A percentile compares a stretch with the other conserved stretches of the same genome.
These are phyloP conservation scores for Chrysosporium keratinophilum DNA, from an alignment of 2,329 filamentous ascomycete genomes.

Conservation along the genomic window DNA sequence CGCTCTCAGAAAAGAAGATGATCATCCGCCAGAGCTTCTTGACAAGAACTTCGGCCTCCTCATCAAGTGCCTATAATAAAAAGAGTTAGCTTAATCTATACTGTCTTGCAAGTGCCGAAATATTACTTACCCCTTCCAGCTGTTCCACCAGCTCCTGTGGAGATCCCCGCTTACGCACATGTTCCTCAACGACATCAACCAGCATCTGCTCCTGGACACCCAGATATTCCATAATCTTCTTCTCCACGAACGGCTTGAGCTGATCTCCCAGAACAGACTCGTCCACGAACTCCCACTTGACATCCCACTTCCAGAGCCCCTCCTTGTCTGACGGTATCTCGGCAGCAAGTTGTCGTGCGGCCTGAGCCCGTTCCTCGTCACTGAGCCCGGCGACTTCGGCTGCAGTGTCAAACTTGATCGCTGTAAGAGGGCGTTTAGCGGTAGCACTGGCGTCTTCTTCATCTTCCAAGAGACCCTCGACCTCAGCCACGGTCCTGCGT, in stretches of 20 bases:
- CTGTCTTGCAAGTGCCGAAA: background rate
- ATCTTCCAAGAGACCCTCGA: conserved; percentile 88
- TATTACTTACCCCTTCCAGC: conserved; percentile 60
- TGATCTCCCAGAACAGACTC: conserved; percentile 72
- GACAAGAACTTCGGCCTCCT: conserved; percentile 85
- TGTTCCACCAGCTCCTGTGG: conserved; percentile 77
- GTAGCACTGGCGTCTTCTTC: conserved; percentile 69
- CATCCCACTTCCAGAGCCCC: conserved; percentile 80
- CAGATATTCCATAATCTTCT: conserved; percentile 94
- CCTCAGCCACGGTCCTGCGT: conserved; percentile 77
- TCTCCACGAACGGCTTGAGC: conserved; percentile 87
- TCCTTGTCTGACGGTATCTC: conserved; percentile 83
- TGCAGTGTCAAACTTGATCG: conserved; percentile 68
- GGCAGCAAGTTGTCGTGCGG: conserved; percentile 68
- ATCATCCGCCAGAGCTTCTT: conserved; percentile 98
- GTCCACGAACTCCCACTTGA: conserved; percentile 88
- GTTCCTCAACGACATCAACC: conserved; percentile 83
- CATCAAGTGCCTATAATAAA: conserved; percentile 62
- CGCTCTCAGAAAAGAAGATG: conserved; percentile 92
- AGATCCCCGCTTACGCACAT: conserved; percentile 62
- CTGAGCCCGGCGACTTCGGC: conserved; percentile 58
- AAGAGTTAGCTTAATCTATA: conserved; percentile 26
- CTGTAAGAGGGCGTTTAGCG: conserved; percentile 64
- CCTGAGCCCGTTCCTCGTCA: conserved; percentile 77
- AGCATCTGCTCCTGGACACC: conserved; percentile 94